phyloP scores from a whole-genome alignment of 176 grass and related monocot species.

The Ensete ventricosum region DNA sequence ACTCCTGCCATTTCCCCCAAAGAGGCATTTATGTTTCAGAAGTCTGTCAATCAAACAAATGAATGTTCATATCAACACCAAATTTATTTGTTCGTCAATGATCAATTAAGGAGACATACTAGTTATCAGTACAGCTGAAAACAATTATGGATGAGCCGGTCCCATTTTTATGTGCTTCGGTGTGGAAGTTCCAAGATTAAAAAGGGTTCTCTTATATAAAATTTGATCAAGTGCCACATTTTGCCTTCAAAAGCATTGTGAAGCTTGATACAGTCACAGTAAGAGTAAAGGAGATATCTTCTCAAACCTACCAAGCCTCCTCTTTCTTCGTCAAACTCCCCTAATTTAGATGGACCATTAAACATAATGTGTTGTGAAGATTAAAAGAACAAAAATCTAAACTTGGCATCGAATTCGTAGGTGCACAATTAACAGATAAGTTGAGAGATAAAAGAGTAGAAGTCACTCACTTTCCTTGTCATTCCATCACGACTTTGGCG shows the following conservation, averaged over 20 bases:
- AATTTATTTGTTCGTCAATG: too few species aligned
- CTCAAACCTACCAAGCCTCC: neutral
- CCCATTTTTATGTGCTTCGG: neutral
- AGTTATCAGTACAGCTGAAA: neutral
- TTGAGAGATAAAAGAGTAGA: neutral
- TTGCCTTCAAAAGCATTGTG: neutral
- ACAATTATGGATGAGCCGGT: neutral
- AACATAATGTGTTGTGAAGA: conserved; percentile 7
- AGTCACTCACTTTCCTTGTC: conserved; percentile 19
- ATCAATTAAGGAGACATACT: too few species aligned
- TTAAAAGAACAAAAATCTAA: neutral
- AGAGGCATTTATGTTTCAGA: too few species aligned
- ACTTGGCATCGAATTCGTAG: neutral
- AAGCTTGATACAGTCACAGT: neutral
- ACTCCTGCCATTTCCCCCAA: too few species aligned
- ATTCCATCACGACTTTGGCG: conserved; percentile 78
- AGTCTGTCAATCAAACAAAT: too few species aligned
- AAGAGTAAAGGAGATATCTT: conserved; percentile 1
- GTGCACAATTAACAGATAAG: neutral
- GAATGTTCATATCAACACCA: too few species aligned
- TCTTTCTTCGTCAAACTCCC: neutral
- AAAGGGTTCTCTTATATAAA: neutral
- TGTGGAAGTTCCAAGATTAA: neutral
- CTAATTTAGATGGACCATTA: neutral
- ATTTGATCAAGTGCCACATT: neutral